Base-by-base conservation (phyloP, 2,329 filamentous ascomycete species). In the Cercospora sp. region DNA sequence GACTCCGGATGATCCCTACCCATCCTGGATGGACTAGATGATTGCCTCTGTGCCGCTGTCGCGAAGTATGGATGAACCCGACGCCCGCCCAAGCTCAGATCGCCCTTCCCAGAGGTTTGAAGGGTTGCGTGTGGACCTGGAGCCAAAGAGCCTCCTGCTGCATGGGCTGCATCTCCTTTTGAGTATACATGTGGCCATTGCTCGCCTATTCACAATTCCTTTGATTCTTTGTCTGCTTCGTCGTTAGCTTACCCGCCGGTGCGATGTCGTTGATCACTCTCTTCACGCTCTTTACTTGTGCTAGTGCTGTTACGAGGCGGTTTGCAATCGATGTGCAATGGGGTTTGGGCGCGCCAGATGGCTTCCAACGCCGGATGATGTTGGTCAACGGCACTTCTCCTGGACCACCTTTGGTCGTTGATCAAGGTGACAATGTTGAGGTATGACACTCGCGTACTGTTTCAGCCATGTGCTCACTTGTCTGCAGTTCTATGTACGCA, bases 391-490 rank as follows among this genome's bases (percentile, higher is more conserved):
- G 68, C 40, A 60, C 63, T 20, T 71, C 66, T 18, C 67, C 67
- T 12, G 70, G 70, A 7, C 70, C 70, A 9, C 48, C 66, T 9
- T 45, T 71, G 58, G 51, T 67, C 7, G 63, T 70, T 26, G 65
- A 70, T 42, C 55, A 70, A 42, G 68, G 68, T 13, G 69, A 72
- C 26, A 58, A 70, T 53, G 64, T 72, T 8, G 69, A 68, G 57
- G 63, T 71, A 51, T 30, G 63, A 28, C 10, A 16, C n/a, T 7
- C 16, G 10, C 42, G 12, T 40, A n/a, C 13, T 5, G 30, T 40
- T 5, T 18, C n/a, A 40, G 31, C n/a, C 6, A 23, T 13, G 16
- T 40, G 30, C 67, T 69, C 5, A 66, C 16, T 12, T 23, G 18
- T 12, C 30, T 20, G 12, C 40, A 70, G 68, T 70, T 70, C 64